Evolutionary conservation across 441 rosid genomes (phyloP).

Genomic region (Eutrema salsugineum): DNA sequence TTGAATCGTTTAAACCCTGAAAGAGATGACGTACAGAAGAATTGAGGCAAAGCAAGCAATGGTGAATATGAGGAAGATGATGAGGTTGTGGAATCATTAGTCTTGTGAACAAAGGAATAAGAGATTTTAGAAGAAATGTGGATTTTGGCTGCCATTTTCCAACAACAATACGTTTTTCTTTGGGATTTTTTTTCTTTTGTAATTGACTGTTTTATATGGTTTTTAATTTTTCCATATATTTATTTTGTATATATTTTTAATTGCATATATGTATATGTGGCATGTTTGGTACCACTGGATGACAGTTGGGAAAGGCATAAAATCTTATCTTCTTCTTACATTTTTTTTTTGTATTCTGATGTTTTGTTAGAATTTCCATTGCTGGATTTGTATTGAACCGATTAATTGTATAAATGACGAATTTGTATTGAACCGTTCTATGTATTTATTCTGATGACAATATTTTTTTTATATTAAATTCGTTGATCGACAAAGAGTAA

Average conservation of each 20-base stretch:
- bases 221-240: neutral
- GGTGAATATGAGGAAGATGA: slow-evolving; percentile 30
- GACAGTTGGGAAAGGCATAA: neutral
- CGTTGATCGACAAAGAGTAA: no score
- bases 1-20: slow-evolving; percentile 37
- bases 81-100: slow-evolving; percentile 10
- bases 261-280: slow-evolving; percentile 6
- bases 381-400: neutral
- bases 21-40: slow-evolving; percentile 22
- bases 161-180: neutral
- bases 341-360: neutral
- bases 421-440: no score
- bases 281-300: slow-evolving; percentile 8
- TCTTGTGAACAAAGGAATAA: slow-evolving; percentile 3
- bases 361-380: neutral
- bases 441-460: no score
- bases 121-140: slow-evolving; percentile 34
- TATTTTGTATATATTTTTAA: neutral
- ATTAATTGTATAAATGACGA: neutral
- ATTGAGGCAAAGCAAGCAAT: slow-evolving; percentile 21
- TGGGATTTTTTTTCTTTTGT: neutral
- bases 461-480: no score
- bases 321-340: slow-evolving; percentile 18
- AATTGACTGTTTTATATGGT: neutral
- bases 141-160: slow-evolving; percentile 51